Conservation (phyloP, 2,329 filamentous ascomycete genomes). For the Penicillium vulpinum region DNA sequence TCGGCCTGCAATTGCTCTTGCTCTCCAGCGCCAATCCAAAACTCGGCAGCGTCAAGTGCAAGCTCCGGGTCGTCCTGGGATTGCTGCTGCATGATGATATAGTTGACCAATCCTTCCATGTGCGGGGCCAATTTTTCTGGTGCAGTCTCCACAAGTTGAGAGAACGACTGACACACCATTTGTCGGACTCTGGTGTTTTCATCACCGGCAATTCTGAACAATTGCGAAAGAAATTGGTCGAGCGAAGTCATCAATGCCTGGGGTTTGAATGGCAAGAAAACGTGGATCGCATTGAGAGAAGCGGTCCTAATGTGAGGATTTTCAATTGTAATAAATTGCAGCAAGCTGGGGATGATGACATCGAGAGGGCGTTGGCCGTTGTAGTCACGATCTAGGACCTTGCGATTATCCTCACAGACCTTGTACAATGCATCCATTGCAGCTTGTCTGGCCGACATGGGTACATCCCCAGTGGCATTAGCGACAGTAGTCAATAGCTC, state of each 20-base stretch:
- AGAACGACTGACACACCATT: constrained; percentile 90
- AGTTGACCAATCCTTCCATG: constrained; percentile 83
- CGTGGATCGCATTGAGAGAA: constrained; percentile 82
- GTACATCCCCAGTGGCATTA: constrained; percentile 67
- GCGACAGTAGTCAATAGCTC: constrained; percentile 76
- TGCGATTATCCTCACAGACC: constrained; percentile 95
- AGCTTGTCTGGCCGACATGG: constrained; percentile 78
- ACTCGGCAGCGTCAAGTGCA: constrained; percentile 92
- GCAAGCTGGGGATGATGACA: constrained; percentile 84
- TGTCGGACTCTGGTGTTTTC: constrained; percentile 77
- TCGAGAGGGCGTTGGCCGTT: constrained; percentile 84
- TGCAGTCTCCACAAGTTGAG: constrained; percentile 84
- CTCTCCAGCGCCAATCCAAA: constrained; percentile 93
- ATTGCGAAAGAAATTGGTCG: constrained; percentile 75
- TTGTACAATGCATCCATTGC: constrained; percentile 91
- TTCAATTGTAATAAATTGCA: constrained; percentile 78
- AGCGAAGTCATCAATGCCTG: constrained; percentile 78
- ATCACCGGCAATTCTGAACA: constrained; percentile 81
- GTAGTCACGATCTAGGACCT: constrained; percentile 81
- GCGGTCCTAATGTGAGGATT: constrained; percentile 75
- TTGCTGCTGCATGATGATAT: constrained; percentile 86
- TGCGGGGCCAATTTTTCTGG: constrained; percentile 90
- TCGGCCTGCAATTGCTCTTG: constrained; percentile 75
- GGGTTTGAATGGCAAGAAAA: constrained; percentile 84
- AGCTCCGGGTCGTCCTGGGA: constrained; percentile 80